Conservation (phyloP, 192 early-diverging fungal species). For the Linnemannia hyalina region DNA sequence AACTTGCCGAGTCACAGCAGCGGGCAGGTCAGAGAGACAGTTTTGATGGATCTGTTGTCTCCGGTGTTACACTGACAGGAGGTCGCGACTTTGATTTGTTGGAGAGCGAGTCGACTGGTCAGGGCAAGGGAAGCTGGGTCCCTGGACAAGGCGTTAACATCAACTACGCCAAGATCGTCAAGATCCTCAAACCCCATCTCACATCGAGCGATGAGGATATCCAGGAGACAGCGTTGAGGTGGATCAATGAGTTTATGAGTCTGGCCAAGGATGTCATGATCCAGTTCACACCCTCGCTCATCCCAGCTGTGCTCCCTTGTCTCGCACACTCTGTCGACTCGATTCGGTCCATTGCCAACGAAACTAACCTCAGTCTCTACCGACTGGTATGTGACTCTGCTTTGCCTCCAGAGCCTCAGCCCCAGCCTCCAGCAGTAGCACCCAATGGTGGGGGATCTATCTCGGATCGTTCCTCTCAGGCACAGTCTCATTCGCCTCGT, state of each 20-base stretch:
- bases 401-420: conserved; percentile 52
- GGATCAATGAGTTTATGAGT: conserved; percentile 92
- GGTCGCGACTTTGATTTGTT: conserved; percentile 20
- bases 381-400: conserved; percentile 79
- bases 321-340: conserved; percentile 80
- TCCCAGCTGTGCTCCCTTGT: conserved; percentile 88
- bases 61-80: conserved; percentile 10
- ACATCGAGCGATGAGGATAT: conserved; percentile 86
- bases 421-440: neutral
- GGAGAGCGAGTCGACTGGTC: conserved; percentile 60
- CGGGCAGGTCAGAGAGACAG: conserved; percentile 18
- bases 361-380: conserved; percentile 86
- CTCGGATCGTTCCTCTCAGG: conserved; percentile 12
- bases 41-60: conserved; percentile 9
- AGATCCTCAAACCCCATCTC: conserved; percentile 89
- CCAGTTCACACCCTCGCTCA: conserved; percentile 82
- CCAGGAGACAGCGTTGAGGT: conserved; percentile 90
- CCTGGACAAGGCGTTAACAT: conserved; percentile 84
- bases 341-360: conserved; percentile 81
- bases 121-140: conserved; percentile 72
- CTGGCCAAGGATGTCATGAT: conserved; percentile 88
- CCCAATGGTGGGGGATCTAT: conserved; percentile 9
- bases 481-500: conserved; percentile 24
- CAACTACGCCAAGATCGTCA: conserved; percentile 86
- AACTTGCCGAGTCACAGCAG: conserved; percentile 21